phyloP scores from a whole-genome alignment of 2,329 filamentous ascomycete species.

The Trichothecium roseum region DNA sequence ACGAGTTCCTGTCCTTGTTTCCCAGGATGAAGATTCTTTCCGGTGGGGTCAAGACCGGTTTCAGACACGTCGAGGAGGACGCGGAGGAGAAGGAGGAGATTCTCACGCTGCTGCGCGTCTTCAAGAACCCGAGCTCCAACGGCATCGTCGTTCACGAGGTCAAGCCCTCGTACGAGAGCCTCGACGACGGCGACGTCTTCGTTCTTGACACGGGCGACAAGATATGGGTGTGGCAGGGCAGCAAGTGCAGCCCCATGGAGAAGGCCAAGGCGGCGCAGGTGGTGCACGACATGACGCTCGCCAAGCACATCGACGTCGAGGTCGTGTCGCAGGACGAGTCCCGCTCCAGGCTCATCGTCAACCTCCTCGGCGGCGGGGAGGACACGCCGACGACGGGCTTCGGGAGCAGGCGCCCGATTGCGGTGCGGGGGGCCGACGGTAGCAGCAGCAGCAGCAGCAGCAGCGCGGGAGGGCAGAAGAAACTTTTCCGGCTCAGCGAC shows the following conservation, averaged over 20 bases:
- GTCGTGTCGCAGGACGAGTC: slow-evolving; percentile 52
- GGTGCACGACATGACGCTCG: slow-evolving; percentile 52
- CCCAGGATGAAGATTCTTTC: slow-evolving; percentile 47
- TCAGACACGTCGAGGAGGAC: slow-evolving; percentile 48
- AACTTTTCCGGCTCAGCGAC: slow-evolving; percentile 54
- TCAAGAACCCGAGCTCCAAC: slow-evolving; percentile 44
- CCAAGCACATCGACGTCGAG: slow-evolving; percentile 55
- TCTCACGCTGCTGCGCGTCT: slow-evolving; percentile 48
- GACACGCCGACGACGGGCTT: slow-evolving; percentile 2
- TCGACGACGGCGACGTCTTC: slow-evolving; percentile 58
- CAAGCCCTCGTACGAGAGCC: slow-evolving; percentile 46
- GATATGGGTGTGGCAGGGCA: slow-evolving; percentile 62
- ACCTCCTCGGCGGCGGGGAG: slow-evolving; percentile 40
- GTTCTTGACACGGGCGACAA: slow-evolving; percentile 51
- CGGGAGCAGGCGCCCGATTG: slow-evolving; percentile 10
- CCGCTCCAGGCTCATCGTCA: slow-evolving; percentile 42
- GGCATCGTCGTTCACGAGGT: slow-evolving; percentile 54
- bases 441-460: too few species aligned
- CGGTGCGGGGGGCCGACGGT: too few species aligned
- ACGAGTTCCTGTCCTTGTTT: slow-evolving; percentile 51
- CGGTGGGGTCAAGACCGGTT: slow-evolving; percentile 52
- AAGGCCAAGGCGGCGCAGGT: slow-evolving; percentile 59
- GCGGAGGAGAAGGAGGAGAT: slow-evolving; percentile 26
- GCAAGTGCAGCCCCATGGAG: slow-evolving; percentile 55
- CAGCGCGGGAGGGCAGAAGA: too few species aligned